Evolutionary conservation across 148 eudicot species (phyloP), one percentile per base, ranked within the genome.

Genomic region (Vaccinium myrtillus): DNA sequence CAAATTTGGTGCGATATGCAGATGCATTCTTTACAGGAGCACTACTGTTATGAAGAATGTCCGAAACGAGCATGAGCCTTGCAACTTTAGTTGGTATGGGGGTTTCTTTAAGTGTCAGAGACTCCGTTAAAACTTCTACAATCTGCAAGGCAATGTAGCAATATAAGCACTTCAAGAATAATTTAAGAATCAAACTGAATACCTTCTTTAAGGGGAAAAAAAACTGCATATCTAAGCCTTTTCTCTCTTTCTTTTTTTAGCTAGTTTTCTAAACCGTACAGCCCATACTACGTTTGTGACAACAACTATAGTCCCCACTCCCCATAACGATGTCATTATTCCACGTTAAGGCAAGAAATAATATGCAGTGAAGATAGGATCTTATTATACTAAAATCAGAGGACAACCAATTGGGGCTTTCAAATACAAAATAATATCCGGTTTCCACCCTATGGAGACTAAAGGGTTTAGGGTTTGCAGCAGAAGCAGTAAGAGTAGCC

Each of bases 81-180:
- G 99, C 98, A 89, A 95, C 99, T 95, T 97, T 97, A 81, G 98
- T 94, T 19, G 99, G 99, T 79, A 97, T 97, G n/a, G 99, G 94
- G 67, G 99, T 97, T 91, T 97, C 99, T 89, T 94, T 97, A 78
- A 97, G 98, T 63, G 99, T 95, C 88, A 97, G 86, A 5, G 99
- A 97, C 86, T 97, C 99, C 0, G 98, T 97, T 75, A 97, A 87
- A 84, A 97, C 99, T 92, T 97, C 99, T 86, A 97, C 98, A 54
- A 97, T 90, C 99, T 97, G 95, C 79, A 83, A 84, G 3, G 51
- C 50, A 87, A 73, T 36, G 81, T 14, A 43, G 50, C 36, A 8
- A 21, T 86, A 53, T 86, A 77, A 82, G 78, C 77, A 91, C 90
- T 88, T 96, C 99, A 84, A 94, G 94, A 87, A 93, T 94, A 19